A percentile compares a stretch with the other conserved stretches of the same genome.
Conservation (phyloP, 2,329 filamentous ascomycete species). For the Verticillium klebahnii region DNA sequence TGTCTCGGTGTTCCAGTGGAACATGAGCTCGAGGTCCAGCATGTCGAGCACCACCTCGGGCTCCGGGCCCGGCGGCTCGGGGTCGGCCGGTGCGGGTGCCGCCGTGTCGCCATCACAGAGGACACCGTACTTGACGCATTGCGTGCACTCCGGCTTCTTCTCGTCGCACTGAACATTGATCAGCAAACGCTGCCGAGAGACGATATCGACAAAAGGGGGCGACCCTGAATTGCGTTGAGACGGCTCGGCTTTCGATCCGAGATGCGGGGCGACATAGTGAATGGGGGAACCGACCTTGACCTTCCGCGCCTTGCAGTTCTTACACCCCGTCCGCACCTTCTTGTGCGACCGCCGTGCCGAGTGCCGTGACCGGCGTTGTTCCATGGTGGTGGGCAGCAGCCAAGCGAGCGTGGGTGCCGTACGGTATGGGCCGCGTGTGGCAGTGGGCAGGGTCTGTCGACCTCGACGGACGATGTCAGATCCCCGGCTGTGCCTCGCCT, state of each 20-base stretch:
- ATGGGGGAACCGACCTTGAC: slow-evolving; percentile 26
- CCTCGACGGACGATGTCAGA: background rate
- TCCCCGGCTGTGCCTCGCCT: background rate
- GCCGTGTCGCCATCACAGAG: slow-evolving; percentile 28
- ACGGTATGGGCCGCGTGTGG: background rate
- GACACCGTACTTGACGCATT: slow-evolving; percentile 34
- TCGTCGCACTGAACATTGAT: slow-evolving; percentile 30
- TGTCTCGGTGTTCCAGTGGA: slow-evolving; percentile 47
- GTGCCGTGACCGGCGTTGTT: background rate
- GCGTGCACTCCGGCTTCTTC: slow-evolving; percentile 30
- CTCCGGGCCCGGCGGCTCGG: background rate
- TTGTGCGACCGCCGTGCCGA: slow-evolving; percentile 7
- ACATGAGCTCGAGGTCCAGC: slow-evolving; percentile 45
- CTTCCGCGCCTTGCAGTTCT: slow-evolving; percentile 32
- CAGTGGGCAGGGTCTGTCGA: background rate
- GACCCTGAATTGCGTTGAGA: background rate
- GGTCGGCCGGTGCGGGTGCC: background rate
- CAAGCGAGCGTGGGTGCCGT: background rate
- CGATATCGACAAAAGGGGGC: background rate
- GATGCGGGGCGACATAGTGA: background rate
- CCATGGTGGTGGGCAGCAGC: background rate
- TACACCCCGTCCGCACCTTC: slow-evolving; percentile 33
- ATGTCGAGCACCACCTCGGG: slow-evolving; percentile 23
- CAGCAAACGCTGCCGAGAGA: slow-evolving; percentile 7
- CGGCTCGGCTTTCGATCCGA: background rate